These are phyloP conservation scores for Leucocoprinus birnbaumii DNA, from an alignment of 768 basidiomycete species.

Conservation along the genomic window DNA sequence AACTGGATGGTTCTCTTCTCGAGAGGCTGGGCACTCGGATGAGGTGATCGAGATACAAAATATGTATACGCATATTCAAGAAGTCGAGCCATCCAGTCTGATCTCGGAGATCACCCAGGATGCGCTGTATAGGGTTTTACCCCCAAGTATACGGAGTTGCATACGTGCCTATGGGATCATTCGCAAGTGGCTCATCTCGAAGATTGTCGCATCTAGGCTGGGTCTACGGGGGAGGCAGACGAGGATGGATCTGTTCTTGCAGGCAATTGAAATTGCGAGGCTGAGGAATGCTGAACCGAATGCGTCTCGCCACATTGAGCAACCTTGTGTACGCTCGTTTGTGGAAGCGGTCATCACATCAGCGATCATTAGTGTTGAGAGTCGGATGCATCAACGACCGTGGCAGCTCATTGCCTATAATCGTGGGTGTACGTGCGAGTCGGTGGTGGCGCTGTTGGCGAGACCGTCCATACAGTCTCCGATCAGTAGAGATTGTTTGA, in stretches of 20 bases:
- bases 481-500: slow-evolving; percentile 48
- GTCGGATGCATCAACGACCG: slow-evolving; percentile 71
- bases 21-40: slow-evolving; percentile 50
- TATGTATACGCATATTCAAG: slow-evolving; percentile 70
- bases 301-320: slow-evolving; percentile 39
- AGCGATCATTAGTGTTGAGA: slow-evolving; percentile 77
- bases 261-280: slow-evolving; percentile 73
- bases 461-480: slow-evolving; percentile 44
- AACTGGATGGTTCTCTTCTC: slow-evolving; percentile 70
- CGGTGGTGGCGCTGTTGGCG: slow-evolving; percentile 52
- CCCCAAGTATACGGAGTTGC: slow-evolving; percentile 73
- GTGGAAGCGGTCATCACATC: slow-evolving; percentile 75
- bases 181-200: slow-evolving; percentile 76
- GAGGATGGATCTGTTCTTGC: slow-evolving; percentile 70
- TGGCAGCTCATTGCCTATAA: slow-evolving; percentile 72
- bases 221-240: slow-evolving; percentile 63
- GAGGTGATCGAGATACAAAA: slow-evolving; percentile 79
- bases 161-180: slow-evolving; percentile 73
- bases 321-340: slow-evolving; percentile 73
- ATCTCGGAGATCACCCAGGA: slow-evolving; percentile 73
- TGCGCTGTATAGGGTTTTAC: slow-evolving; percentile 67
- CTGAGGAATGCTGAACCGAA: slow-evolving; percentile 47
- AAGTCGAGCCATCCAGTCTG: slow-evolving; percentile 69
- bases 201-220: slow-evolving; percentile 61
- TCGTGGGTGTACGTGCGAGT: slow-evolving; percentile 63